A percentile compares a stretch with the other conserved stretches of the same genome.
These are phyloP conservation scores for Agroathelia rolfsii DNA, from an alignment of 1,284 basidiomycete species.

Conservation along the genomic window DNA sequence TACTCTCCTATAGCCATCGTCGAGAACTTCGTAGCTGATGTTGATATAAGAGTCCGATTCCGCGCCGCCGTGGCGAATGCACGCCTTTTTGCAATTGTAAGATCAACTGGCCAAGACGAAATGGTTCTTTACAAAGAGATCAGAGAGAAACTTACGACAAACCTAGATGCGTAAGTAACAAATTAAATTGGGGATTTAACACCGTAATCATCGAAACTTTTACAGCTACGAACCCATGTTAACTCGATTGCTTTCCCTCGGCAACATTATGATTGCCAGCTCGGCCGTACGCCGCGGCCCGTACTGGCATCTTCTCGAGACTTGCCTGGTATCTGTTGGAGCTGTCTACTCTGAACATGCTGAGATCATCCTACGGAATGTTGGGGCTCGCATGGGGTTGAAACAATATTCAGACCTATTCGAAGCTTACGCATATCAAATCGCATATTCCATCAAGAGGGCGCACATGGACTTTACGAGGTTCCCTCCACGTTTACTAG, in stretches of 20 bases:
- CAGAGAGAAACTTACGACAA: slow-evolving; percentile 29
- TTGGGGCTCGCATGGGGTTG: slow-evolving; percentile 66
- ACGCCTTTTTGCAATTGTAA: slow-evolving; percentile 42
- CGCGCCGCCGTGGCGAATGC: slow-evolving; percentile 60
- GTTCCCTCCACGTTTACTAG: slow-evolving; percentile 63
- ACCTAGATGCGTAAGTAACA: slow-evolving; percentile 36
- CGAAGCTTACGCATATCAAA: slow-evolving; percentile 68
- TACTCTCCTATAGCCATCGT: slow-evolving; percentile 40
- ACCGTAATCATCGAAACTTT: slow-evolving; percentile 10
- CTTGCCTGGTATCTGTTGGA: slow-evolving; percentile 38
- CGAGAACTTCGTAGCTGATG: slow-evolving; percentile 60
- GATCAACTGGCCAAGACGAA: slow-evolving; percentile 18
- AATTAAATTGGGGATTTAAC: slow-evolving; percentile 6
- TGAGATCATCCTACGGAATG: slow-evolving; percentile 51
- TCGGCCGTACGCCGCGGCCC: slow-evolving; percentile 76
- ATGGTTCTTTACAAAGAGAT: slow-evolving; percentile 36
- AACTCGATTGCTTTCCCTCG: slow-evolving; percentile 69
- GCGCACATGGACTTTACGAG: slow-evolving; percentile 46
- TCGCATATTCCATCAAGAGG: slow-evolving; percentile 56
- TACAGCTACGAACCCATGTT: slow-evolving; percentile 68
- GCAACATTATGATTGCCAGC: slow-evolving; percentile 79
- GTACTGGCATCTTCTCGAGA: slow-evolving; percentile 82
- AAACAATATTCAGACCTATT: slow-evolving; percentile 58
- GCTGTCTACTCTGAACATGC: slow-evolving; percentile 50
- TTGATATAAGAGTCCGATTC: slow-evolving; percentile 82